Evolutionary conservation across 495 filamentous ascomycete species (phyloP), one percentile per base, ranked within the genome.

Genomic region (Sordaria brevicollis): DNA sequence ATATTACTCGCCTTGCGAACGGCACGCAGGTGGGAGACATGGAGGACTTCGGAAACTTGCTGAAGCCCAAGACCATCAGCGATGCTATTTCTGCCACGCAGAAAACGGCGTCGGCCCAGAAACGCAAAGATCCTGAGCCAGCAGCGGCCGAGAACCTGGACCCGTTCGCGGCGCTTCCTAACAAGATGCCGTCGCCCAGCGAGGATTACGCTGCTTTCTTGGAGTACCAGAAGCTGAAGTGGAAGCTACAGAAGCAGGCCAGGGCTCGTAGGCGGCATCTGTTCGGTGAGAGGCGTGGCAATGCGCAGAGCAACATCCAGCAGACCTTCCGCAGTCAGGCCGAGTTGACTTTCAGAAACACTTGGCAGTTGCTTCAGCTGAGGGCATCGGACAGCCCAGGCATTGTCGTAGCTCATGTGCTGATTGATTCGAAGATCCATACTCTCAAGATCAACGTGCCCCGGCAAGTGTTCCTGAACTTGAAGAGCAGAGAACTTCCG

Each of bases 181-280:
- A 90, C 37, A 86, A 85, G 66, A 97, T 97, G 92, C 96, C 95
- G 21, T 86, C 84, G 9, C 92, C 94, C 31, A 89, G 88, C 0
- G 89, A 95, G 49, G 92, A 99, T 79, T 99, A 99, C 70, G 80
- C 86, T 29, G 93, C 88, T 0, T 99, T 97, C 83, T 80, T 99
- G 65, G 86, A 90, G 76, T 99, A 99, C 75, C 95, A 99, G 76
- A 99, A 99, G 80, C 88, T 93, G 81, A 99, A 99, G 78, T 99
- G 95, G 95, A 97, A 93, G 81, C 91, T 99, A 34, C 95, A 99
- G 78, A 96, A 92, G 75, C 92, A 97, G 79, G 94, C 95, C 43
- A 87, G 94, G 43, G 86, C 90, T 74, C 90, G 95, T 11, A 87
- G 95, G 62, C 87, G 94, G 49, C 95, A 99, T 76, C 83, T 98